Conservation (phyloP, 2,329 filamentous ascomycete genomes). For the Davidsoniella eucalypti region DNA sequence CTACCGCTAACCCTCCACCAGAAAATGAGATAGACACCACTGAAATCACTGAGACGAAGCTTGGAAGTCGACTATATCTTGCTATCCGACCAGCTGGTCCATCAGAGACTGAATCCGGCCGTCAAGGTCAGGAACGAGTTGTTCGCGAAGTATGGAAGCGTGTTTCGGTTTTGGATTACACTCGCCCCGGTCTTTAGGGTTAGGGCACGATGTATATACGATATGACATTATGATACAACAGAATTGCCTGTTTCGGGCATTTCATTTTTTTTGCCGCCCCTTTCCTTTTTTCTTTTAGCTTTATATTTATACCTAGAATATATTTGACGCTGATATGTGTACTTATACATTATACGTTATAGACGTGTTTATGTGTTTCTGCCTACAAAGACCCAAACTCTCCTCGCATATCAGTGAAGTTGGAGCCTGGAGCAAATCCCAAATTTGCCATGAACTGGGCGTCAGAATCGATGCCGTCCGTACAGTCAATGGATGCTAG, state of each 20-base stretch:
- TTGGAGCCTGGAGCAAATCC: slow-evolving; percentile 47
- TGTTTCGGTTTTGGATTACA: slow-evolving; percentile 49
- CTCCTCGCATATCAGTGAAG: slow-evolving; percentile 33
- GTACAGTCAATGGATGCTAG: slow-evolving; percentile 33
- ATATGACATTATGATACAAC: neutral
- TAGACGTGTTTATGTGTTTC: too few relatives aligned
- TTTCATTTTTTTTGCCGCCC: neutral
- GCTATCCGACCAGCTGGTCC: slow-evolving; percentile 53
- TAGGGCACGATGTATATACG: neutral
- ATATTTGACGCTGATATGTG: slow-evolving; percentile 3
- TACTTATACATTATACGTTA: too few relatives aligned
- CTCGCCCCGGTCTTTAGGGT: slow-evolving; percentile 21
- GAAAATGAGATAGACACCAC: slow-evolving; percentile 32
- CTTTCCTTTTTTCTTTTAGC: too few relatives aligned
- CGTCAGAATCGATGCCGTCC: slow-evolving; percentile 35
- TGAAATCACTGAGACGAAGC: slow-evolving; percentile 37
- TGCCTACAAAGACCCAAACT: slow-evolving; percentile 20
- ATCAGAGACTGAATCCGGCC: slow-evolving; percentile 42
- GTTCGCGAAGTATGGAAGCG: slow-evolving; percentile 59
- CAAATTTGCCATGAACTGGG: slow-evolving; percentile 50
- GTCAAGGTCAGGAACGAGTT: slow-evolving; percentile 51
- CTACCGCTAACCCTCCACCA: slow-evolving; percentile 54
- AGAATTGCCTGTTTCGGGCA: neutral
- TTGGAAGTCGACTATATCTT: slow-evolving; percentile 55
- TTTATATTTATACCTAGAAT: neutral